Conservation (phyloP, 352 stramenopile genomes). For the Lagenidium giganteum region DNA sequence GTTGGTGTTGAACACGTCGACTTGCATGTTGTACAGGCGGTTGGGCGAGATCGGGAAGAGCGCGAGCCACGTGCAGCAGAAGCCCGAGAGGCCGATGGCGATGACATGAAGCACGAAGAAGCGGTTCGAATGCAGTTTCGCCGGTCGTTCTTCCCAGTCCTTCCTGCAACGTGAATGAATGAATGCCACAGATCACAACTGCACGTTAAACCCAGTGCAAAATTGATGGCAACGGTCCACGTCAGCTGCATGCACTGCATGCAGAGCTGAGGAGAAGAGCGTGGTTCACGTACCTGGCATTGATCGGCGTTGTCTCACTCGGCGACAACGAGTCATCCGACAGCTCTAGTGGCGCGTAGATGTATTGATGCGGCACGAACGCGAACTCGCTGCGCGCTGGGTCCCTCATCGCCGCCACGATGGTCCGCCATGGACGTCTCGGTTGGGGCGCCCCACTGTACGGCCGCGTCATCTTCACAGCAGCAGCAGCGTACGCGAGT, state of each 20-base stretch:
- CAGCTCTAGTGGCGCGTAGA: conserved; percentile 29
- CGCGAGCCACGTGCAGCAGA: conserved; percentile 39
- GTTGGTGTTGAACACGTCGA: conserved; percentile 56
- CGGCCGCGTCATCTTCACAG: no score
- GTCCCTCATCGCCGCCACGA: conserved; percentile 49
- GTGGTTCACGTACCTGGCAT: conserved; percentile 4
- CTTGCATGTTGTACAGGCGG: conserved; percentile 67
- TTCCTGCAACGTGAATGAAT: conserved; percentile 5
- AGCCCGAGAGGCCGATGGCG: conserved; percentile 28
- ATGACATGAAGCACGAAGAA: conserved; percentile 47
- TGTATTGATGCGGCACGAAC: conserved; percentile 66
- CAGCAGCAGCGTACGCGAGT: no score
- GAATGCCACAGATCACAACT: no score
- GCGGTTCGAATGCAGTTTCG: no score
- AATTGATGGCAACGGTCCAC: no score
- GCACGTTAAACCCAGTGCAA: no score
- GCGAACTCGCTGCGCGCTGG: conserved; percentile 57
- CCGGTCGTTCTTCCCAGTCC: conserved; percentile 17
- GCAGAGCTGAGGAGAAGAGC: conserved; percentile 4
- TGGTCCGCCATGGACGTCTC: conserved; percentile 27
- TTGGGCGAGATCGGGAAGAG: conserved; percentile 53
- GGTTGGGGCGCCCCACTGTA: no score
- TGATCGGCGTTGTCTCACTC: conserved; percentile 56
- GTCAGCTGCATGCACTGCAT: conserved; percentile 2
- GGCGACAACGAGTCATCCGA: conserved; percentile 23